Conservation (phyloP, 495 filamentous ascomycete genomes). For the Trichoderma asperelloides region DNA sequence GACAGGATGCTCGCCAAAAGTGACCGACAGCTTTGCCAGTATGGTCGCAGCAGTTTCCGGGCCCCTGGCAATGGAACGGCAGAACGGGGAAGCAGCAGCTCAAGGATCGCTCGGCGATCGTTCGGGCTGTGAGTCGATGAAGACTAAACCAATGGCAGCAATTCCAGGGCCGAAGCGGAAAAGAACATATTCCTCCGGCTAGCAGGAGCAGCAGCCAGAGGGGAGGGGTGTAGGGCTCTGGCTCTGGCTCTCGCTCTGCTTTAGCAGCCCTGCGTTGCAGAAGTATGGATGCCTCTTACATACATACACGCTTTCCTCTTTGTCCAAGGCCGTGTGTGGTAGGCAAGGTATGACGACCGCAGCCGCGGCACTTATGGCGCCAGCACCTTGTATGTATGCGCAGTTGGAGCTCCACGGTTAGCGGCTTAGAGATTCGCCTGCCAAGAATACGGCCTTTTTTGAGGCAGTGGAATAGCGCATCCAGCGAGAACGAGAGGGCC, state of each 20-base stretch:
- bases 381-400: too few relatives aligned
- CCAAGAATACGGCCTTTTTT: not conserved
- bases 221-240: constrained; percentile 2
- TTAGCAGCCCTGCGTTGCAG: not conserved
- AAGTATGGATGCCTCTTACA: too few relatives aligned
- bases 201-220: not conserved
- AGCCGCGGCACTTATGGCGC: not conserved
- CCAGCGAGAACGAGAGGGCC: not conserved
- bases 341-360: too few relatives aligned
- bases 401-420: not conserved
- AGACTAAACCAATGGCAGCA: not conserved
- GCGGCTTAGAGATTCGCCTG: not conserved
- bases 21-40: too few relatives aligned
- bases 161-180: not conserved
- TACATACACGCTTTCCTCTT: too few relatives aligned
- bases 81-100: not conserved
- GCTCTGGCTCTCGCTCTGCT: not conserved
- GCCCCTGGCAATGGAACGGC: constrained; percentile 3
- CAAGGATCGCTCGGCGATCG: not conserved
- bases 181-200: constrained; percentile 1
- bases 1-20: not conserved
- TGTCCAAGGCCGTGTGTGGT: too few relatives aligned
- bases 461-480: not conserved
- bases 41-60: not conserved
- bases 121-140: not conserved